Percentiles rank a stretch among this genome's conserved stretches.
These are phyloP conservation scores for Camellia lanceoleosa DNA, from an alignment of 148 eudicot species.

Conservation along the genomic window DNA sequence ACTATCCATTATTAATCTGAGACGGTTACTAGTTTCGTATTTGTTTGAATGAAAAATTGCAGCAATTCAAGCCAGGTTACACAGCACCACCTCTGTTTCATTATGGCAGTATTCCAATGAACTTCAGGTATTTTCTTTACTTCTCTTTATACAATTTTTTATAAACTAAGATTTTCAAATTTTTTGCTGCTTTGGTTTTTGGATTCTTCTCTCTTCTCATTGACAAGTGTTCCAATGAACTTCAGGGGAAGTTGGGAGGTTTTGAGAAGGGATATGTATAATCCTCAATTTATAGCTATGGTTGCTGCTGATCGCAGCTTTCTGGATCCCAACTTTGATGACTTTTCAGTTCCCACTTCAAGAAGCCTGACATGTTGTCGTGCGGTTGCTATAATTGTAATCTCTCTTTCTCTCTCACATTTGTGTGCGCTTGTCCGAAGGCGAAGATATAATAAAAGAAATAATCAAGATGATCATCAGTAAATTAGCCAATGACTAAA, in stretches of 20 bases:
- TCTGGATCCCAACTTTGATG: conserved; percentile 44
- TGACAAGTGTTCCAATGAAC: neutral
- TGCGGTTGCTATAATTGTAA: conserved; percentile 56
- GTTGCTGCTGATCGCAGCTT: conserved; percentile 36
- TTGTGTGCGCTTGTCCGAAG: neutral
- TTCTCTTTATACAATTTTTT: neutral
- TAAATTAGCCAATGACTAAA: too few species aligned
- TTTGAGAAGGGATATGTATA: conserved; percentile 37
- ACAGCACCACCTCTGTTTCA: conserved; percentile 60
- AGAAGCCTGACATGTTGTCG: conserved; percentile 66
- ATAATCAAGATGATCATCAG: too few species aligned
- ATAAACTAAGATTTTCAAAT: neutral
- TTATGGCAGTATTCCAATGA: conserved; percentile 43
- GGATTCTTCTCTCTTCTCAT: neutral
- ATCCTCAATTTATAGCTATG: conserved; percentile 35
- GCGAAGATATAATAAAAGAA: too few species aligned
- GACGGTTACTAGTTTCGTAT: neutral
- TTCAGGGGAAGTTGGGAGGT: conserved; percentile 71
- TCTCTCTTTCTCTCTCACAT: conserved; percentile 19
- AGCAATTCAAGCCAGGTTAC: conserved; percentile 71
- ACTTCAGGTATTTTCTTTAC: conserved; percentile 48
- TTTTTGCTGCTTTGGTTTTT: neutral
- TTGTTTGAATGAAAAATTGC: conserved; percentile 28
- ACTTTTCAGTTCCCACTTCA: conserved; percentile 35
- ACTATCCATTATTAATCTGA: neutral